Base-by-base conservation (phyloP, 495 filamentous ascomycete species). In the Emericellopsis terricola region DNA sequence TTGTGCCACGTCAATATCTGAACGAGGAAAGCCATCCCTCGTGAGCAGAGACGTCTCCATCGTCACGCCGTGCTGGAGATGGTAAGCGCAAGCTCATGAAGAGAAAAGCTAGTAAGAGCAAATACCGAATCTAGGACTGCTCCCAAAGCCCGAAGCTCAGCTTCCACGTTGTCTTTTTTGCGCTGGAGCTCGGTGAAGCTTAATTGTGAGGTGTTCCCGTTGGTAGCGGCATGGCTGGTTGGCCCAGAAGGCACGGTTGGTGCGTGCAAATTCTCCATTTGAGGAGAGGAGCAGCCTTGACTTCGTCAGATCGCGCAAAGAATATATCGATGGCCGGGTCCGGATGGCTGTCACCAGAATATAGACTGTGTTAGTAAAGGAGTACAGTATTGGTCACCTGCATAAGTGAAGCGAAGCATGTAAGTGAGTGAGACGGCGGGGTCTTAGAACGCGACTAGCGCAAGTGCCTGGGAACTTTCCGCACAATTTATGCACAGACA, bases 1-100 rank as follows among this genome's bases (percentile, higher is more conserved):
- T 57, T 93, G 86, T 19, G 91, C 81, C 41, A 99, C 76, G 51
- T 99, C 91, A 36, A 99, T 73, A 52, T 99, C 91, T 41, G 76
- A 74, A 44, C 91, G 70, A 20, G 91, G 91, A 51, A 79, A 99
- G 32, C 87, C 91, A 56, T 99, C 91, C 36, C 76, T 73, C 2
- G 91, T 94, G 3, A 80, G 81, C 31, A 99, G 62, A 28, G 68
- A 62, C 2, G 91, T 93, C 50, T 73, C 79, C 91, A 99, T 96
- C 40, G 76, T 77, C 29, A 94, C 89, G 27, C 76, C 73, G 55
- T 96, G 89, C 89, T 94, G 41, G 30, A 43, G 33, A 16, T 14
- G 18, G 30, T 50, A 35, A 35, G 14, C 20, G 14, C 18, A 0
- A 18, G 17, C 17, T 26, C 36, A 38, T 35, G 2, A 36, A 28